phyloP scores from a whole-genome alignment of 2,329 filamentous ascomycete species.

The Aureobasidium uvarum region DNA sequence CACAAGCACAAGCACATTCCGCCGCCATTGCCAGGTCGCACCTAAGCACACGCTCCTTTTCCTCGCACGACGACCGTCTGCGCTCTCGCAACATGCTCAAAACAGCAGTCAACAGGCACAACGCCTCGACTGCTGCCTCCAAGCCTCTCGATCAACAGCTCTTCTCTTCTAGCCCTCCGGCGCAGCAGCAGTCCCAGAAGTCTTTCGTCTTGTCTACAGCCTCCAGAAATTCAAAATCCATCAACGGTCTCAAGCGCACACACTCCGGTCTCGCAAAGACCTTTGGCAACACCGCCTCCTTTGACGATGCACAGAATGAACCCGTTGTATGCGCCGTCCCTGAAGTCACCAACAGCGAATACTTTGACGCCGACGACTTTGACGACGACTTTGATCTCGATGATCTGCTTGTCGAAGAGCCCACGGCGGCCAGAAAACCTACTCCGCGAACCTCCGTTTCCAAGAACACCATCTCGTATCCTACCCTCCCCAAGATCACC shows the following conservation, averaged over 20 bases:
- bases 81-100: constrained; percentile 41
- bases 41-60: constrained; percentile 21
- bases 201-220: constrained; percentile 40
- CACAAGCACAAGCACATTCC: constrained; percentile 27
- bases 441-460: neutral
- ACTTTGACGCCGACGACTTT: constrained; percentile 78
- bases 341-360: constrained; percentile 45
- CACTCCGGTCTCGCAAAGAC: constrained; percentile 50
- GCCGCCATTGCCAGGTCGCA: constrained; percentile 20
- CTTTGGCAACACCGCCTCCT: constrained; percentile 40
- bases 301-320: constrained; percentile 41
- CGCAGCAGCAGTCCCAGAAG: constrained; percentile 41
- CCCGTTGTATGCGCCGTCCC: constrained; percentile 32
- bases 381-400: constrained; percentile 79
- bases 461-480: constrained; percentile 42
- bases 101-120: constrained; percentile 43
- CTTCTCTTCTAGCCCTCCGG: constrained; percentile 59
- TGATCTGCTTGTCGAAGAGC: constrained; percentile 52
- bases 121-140: constrained; percentile 37
- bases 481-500: constrained; percentile 41
- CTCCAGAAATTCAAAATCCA: constrained; percentile 33
- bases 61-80: constrained; percentile 26
- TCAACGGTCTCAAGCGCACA: constrained; percentile 46
- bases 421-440: constrained; percentile 40
- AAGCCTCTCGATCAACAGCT: constrained; percentile 45